Evolutionary conservation across 1,139 yeast genomes (phyloP).

Genomic region (Lipomyces yarrowii): DNA sequence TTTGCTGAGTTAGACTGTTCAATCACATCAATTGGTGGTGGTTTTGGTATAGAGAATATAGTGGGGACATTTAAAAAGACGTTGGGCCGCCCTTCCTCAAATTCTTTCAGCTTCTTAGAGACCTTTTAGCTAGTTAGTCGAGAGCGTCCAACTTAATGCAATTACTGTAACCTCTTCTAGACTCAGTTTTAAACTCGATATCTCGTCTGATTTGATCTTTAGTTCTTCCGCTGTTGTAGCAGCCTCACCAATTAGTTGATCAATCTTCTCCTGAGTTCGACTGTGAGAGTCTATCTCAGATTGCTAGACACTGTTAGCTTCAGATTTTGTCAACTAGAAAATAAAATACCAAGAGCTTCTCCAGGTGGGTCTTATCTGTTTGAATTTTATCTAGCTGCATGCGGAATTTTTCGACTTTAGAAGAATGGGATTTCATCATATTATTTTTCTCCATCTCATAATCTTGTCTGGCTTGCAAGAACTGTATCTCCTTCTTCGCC

Average conservation of each 20-base stretch:
- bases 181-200: neutral
- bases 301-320: neutral
- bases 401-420: constrained; percentile 2
- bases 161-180: neutral
- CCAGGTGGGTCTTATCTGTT: neutral
- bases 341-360: neutral
- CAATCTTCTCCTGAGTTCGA: neutral
- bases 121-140: neutral
- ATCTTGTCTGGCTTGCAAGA: neutral
- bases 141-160: neutral
- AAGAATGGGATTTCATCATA: constrained; percentile 1
- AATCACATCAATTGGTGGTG: neutral
- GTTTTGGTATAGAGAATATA: neutral
- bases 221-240: neutral
- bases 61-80: neutral
- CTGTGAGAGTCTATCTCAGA: constrained; percentile 1
- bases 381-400: neutral
- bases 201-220: neutral
- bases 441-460: constrained; percentile 1
- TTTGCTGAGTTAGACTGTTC: neutral
- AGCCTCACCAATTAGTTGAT: neutral
- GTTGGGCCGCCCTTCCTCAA: neutral
- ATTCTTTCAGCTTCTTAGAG: neutral
- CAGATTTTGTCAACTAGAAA: neutral
- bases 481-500: constrained; percentile 1